Percentiles rank a stretch among this genome's conserved stretches.
phyloP scores from a whole-genome alignment of 805 yeast species.

The Vanderwaltozyma polyspora region DNA sequence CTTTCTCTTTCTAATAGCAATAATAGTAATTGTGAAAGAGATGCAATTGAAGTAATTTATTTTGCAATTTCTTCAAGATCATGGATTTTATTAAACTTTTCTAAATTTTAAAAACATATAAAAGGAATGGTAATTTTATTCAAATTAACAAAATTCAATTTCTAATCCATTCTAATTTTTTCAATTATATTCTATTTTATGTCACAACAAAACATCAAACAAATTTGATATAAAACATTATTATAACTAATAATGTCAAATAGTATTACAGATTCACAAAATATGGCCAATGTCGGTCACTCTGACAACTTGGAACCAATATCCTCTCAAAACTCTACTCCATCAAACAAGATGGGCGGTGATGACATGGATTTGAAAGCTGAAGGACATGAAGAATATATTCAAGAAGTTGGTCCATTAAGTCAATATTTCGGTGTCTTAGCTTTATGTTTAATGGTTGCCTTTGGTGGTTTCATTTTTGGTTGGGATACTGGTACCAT shows the following conservation, averaged over 20 bases:
- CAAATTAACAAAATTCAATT: not conserved
- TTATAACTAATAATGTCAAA: slow-evolving; percentile 1
- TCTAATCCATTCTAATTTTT: not conserved
- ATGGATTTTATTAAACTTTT: no score
- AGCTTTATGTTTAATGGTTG: slow-evolving; percentile 33
- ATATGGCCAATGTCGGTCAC: not conserved
- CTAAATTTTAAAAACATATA: no score
- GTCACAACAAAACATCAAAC: not conserved
- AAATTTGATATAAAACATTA: no score
- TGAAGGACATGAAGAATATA: slow-evolving; percentile 1
- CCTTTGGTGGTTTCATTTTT: slow-evolving; percentile 68
- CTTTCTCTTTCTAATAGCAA: no score
- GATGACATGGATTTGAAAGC: slow-evolving; percentile 7
- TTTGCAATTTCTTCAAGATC: no score
- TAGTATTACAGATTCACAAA: slow-evolving; percentile 1
- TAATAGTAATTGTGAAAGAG: no score
- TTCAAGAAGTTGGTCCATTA: slow-evolving; percentile 10
- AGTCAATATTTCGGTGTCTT: slow-evolving; percentile 21
- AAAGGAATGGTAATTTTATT: not conserved
- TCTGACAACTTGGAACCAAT: slow-evolving; percentile 1
- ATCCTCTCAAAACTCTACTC: slow-evolving; percentile 4
- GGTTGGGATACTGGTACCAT: slow-evolving; percentile 79
- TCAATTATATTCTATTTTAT: not conserved
- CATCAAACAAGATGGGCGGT: slow-evolving; percentile 6
- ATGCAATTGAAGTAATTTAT: no score